Evolutionary conservation across 352 stramenopile species (phyloP), one percentile per base, ranked within the genome.

Genomic region (Pythium insidiosum): DNA sequence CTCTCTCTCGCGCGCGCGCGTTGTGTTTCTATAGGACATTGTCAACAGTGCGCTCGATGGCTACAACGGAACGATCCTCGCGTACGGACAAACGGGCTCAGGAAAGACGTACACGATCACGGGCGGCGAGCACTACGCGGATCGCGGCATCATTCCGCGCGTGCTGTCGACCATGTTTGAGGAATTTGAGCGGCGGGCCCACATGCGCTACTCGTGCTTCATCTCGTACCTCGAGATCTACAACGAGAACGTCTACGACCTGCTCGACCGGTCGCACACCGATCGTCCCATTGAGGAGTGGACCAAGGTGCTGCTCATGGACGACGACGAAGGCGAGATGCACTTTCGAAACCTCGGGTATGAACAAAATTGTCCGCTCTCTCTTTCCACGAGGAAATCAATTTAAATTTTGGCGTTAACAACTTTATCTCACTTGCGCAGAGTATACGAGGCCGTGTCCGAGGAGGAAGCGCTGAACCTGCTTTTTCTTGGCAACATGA

Each of bases 181-280:
- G 50, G 75, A 80, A 42, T 87, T 88, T 29, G 78, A 88, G 43
- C 63, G 61, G 33, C 66, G 68, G 33, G 37, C 51, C 12, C 46
- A 63, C 24, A 76, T 82, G 66, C 61, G 61, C 24, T 91, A 89
- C 56, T 64, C 76, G n/a, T 94, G 79, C 47, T 90, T 91, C 58
- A 80, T 98, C 39, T 98, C 93, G 10, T 98, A 98, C 58, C 60
- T 98, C 39, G 88, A 98, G 56, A 96, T 98, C 29, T 98, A 98
- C 76, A 98, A 98, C 59, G 90, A 98, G 60, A 89, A 63, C 56
- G 86, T 95, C 19, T 98, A 97, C 56, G 94, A 98, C 47, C 63
- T 98, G 36, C 73, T 98, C 0, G 74, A 87, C 28, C 58, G 73
- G 63, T 87, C 74, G 2, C 77, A 89, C 43, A 82, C 74, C 0